Evolutionary conservation across 176 grass and related monocot genomes (phyloP).

Genomic region (Oryza officinalis): DNA sequence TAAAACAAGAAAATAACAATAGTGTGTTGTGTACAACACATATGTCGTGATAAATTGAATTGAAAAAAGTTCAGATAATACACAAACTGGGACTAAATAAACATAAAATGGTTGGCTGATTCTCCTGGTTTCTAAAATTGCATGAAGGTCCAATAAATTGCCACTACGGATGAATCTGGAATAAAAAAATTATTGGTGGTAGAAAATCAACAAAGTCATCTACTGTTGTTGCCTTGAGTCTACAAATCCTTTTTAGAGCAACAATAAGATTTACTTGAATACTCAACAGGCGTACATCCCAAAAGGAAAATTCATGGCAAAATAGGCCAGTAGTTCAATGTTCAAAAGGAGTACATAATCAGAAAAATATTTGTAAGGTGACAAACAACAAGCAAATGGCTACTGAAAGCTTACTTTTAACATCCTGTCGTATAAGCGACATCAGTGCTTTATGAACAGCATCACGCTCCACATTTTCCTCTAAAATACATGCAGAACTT

Average conservation of each 20-base stretch:
- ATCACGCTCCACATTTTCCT: constrained; percentile 99
- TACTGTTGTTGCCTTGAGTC: neutral
- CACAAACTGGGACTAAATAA: constrained; percentile 15
- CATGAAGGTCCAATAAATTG: constrained; percentile 14
- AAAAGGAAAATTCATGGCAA: constrained; percentile 23
- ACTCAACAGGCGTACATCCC: neutral
- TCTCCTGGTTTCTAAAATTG: constrained; percentile 18
- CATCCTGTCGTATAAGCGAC: constrained; percentile 92
- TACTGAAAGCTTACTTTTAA: constrained; percentile 67
- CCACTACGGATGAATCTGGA: constrained; percentile 1
- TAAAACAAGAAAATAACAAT: constrained; percentile 16
- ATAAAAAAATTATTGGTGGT: neutral
- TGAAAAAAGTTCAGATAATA: neutral
- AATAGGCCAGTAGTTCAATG: constrained; percentile 10
- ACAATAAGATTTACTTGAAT: neutral
- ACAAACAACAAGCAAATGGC: constrained; percentile 23
- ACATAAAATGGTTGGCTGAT: neutral
- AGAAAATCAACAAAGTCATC: neutral
- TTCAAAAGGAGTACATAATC: neutral
- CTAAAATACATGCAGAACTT: constrained; percentile 45
- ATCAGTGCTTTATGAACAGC: constrained; percentile 94
- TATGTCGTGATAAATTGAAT: constrained; percentile 6
- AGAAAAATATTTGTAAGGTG: constrained; percentile 3
- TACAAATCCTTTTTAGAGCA: constrained; percentile 16
- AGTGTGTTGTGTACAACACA: neutral